phyloP scores from a whole-genome alignment of 495 filamentous ascomycete species.

The Penicillium roqueforti region DNA sequence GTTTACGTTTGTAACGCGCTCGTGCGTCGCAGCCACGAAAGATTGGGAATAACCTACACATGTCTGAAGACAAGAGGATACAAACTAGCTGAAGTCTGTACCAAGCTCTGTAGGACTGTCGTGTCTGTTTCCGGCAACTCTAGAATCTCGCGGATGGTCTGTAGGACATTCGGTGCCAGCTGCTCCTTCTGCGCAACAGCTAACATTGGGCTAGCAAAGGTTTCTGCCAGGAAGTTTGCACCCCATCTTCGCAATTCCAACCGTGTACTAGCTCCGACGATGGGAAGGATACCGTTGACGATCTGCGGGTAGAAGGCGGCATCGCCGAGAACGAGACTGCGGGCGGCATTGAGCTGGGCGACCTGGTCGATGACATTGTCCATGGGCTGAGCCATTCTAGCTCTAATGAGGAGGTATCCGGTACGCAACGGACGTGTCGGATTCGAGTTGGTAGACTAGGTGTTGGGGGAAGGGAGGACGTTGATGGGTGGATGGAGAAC shows the following conservation, averaged over 20 bases:
- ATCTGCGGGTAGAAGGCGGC: constrained; percentile 82
- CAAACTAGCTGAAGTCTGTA: constrained; percentile 82
- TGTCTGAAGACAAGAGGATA: constrained; percentile 89
- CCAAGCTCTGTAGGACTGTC: constrained; percentile 68
- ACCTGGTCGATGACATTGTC: constrained; percentile 68
- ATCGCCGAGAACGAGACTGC: constrained; percentile 81
- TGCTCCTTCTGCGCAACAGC: constrained; percentile 68
- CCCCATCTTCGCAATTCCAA: constrained; percentile 92
- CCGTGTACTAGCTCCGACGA: constrained; percentile 68
- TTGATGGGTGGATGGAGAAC: not conserved
- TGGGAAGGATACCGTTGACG: constrained; percentile 81
- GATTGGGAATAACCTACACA: constrained; percentile 63
- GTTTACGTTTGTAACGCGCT: not conserved
- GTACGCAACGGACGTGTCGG: constrained; percentile 1
- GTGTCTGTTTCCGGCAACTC: constrained; percentile 69
- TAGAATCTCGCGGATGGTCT: constrained; percentile 68
- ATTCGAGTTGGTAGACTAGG: not conserved
- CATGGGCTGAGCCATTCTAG: constrained; percentile 41
- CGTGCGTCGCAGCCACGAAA: not conserved
- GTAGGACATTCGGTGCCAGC: constrained; percentile 65
- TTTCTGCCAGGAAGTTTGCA: constrained; percentile 91
- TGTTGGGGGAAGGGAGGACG: not conserved
- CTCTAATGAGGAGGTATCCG: constrained; percentile 5
- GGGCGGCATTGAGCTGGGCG: constrained; percentile 78
- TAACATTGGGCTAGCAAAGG: constrained; percentile 82